These are phyloP conservation scores for Pseudomonodictys pantanalensis DNA, from an alignment of 495 filamentous ascomycete species.

Conservation along the genomic window DNA sequence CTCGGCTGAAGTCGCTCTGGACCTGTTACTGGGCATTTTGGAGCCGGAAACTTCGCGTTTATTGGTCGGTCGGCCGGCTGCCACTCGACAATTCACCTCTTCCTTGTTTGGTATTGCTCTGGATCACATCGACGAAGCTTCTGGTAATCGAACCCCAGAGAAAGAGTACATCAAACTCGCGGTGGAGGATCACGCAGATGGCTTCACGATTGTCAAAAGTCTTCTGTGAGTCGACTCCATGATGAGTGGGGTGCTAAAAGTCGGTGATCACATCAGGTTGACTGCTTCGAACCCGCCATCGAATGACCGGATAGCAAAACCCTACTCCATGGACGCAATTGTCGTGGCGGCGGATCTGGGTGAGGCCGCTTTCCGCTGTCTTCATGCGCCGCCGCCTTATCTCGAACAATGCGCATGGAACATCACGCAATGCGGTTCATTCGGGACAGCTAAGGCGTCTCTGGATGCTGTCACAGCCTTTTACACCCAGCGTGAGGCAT, in stretches of 20 bases:
- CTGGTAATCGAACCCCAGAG: slow-evolving; percentile 36
- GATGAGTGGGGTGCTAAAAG: slow-evolving; percentile 14
- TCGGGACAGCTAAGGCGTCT: slow-evolving; percentile 48
- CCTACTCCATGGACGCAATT: slow-evolving; percentile 45
- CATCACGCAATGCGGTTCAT: slow-evolving; percentile 47
- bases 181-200: slow-evolving; percentile 18
- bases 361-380: slow-evolving; percentile 42
- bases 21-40: slow-evolving; percentile 47
- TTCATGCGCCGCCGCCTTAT: slow-evolving; percentile 46
- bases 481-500: slow-evolving; percentile 32
- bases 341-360: slow-evolving; percentile 43
- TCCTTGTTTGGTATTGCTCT: slow-evolving; percentile 49
- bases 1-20: slow-evolving; percentile 44
- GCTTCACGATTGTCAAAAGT: slow-evolving; percentile 36
- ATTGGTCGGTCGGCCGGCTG: slow-evolving; percentile 36
- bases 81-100: slow-evolving; percentile 40
- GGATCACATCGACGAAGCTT: slow-evolving; percentile 50
- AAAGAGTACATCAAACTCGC: slow-evolving; percentile 39
- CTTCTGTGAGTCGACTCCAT: slow-evolving; percentile 47
- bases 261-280: slow-evolving; percentile 46
- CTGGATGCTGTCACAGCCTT: slow-evolving; percentile 46
- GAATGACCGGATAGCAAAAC: slow-evolving; percentile 37
- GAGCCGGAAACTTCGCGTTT: slow-evolving; percentile 44
- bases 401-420: slow-evolving; percentile 47
- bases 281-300: slow-evolving; percentile 41